Percentiles rank a stretch among this genome's conserved stretches.
Evolutionary conservation across 257 asterid species (phyloP).

Genomic region (Schizonepeta tenuifolia): DNA sequence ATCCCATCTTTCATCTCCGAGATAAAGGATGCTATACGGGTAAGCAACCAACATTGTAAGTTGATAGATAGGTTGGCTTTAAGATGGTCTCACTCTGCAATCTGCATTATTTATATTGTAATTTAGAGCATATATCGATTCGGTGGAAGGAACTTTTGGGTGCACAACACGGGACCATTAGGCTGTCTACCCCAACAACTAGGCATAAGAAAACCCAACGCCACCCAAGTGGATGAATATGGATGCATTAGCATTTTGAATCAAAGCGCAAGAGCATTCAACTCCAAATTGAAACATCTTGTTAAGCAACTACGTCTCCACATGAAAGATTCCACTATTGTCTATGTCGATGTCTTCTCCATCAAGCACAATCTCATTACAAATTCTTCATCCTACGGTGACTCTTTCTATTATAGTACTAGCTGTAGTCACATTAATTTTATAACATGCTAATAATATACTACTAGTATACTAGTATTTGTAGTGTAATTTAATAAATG

Average conservation of each 20-base stretch:
- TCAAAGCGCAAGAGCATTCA: constrained; percentile 46
- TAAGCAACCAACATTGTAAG: too few species aligned
- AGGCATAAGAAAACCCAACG: constrained; percentile 29
- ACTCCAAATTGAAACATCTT: constrained; percentile 33
- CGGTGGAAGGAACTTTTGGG: constrained; percentile 60
- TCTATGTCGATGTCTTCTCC: constrained; percentile 43
- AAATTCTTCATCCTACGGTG: constrained; percentile 36
- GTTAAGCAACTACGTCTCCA: constrained; percentile 34
- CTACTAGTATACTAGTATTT: too few species aligned
- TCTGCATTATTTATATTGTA: neutral
- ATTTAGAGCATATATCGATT: constrained; percentile 37
- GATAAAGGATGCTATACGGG: constrained; percentile 46
- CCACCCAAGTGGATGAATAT: constrained; percentile 35
- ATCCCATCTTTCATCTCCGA: constrained; percentile 58
- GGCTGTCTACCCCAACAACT: constrained; percentile 54
- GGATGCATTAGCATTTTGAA: constrained; percentile 49
- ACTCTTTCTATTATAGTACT: too few species aligned
- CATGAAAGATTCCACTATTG: constrained; percentile 42
- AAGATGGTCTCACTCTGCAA: too few species aligned
- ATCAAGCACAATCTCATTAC: constrained; percentile 43
- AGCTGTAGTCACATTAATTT: too few species aligned
- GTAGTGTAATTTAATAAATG: too few species aligned
- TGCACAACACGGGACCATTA: constrained; percentile 58
- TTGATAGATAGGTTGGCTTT: too few species aligned
- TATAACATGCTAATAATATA: too few species aligned